phyloP scores from a whole-genome alignment of 225 moss, liverwort and hornwort species.

The Polytrichum commune region DNA sequence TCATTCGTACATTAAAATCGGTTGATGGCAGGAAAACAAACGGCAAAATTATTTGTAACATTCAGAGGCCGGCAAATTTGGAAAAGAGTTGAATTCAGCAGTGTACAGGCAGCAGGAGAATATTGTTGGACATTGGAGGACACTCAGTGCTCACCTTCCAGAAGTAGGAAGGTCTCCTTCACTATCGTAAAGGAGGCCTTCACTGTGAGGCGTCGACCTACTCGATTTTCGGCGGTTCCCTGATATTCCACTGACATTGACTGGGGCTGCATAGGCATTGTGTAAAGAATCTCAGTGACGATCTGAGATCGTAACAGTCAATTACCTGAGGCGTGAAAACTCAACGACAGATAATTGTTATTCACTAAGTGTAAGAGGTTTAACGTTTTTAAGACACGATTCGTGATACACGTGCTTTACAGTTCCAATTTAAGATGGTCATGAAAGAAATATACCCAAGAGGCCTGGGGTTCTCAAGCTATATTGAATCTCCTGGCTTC shows the following conservation, averaged over 20 bases:
- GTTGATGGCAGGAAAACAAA: neutral
- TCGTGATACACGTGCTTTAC: neutral
- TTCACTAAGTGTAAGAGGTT: no score
- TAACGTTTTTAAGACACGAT: neutral
- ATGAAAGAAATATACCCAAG: conserved; percentile 31
- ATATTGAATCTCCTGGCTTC: conserved; percentile 41
- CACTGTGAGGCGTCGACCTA: conserved; percentile 28
- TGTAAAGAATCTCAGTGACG: neutral
- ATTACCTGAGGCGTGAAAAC: neutral
- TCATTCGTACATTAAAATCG: neutral
- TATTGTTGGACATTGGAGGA: neutral
- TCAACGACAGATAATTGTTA: no score
- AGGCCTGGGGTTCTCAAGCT: conserved; percentile 53
- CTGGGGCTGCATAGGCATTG: conserved; percentile 31
- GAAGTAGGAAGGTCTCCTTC: conserved; percentile 58
- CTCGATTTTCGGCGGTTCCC: conserved; percentile 50
- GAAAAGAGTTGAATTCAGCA: no score
- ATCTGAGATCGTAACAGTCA: neutral
- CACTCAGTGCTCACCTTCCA: conserved; percentile 32
- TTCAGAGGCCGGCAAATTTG: no score
- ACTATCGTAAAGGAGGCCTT: conserved; percentile 37
- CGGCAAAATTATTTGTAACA: no score
- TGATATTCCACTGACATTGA: conserved; percentile 45
- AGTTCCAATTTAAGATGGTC: no score
- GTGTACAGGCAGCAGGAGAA: neutral